Evolutionary conservation across 495 filamentous ascomycete species (phyloP), one percentile per base, ranked within the genome.

Genomic region (Penicillium maclennaniae): DNA sequence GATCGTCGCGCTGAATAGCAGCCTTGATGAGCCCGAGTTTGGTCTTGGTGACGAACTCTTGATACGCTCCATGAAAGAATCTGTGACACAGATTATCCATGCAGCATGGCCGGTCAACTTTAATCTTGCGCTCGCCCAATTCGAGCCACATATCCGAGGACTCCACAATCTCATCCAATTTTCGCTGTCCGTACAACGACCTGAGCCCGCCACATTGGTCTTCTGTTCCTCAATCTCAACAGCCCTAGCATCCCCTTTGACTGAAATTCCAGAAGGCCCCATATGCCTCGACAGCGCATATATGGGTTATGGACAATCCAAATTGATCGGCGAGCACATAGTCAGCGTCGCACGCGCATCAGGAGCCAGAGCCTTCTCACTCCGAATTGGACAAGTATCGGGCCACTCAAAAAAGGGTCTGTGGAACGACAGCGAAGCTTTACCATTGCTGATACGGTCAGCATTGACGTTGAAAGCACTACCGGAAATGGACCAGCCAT

Each of bases 331-430:
- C 27, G 83, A 86, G 59, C 72, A 71, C 16, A 71, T 83, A 25
- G 63, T 79, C 16, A 66, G 67, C 31, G 55, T 58, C 14, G 73
- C 78, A 1, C 75, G 71, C 14, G 51, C 47, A 12, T 39, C 54
- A 7, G 65, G 74, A 6, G 75, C 73, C 4, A 51, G 66, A 10
- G 65, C 77, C 0, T 72, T 72, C 20, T 75, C 81, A 3, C 67
- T 86, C 6, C 72, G 83, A 3, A 80, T 85, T 10, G 83, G 83
- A 0, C 83, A 87, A 57, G 76, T 86, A 15, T 83, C 80, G 2
- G 82, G 83, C 21, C 68, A 73, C 44, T 72, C 68, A 1, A 70
- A 69, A 44, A 61, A 65, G 47, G 83, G 81, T 0, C 50, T 80
- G 0, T 86, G 83, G 83, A 86, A 85, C 59, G 75, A 78, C 42